phyloP scores from a whole-genome alignment of 2,329 filamentous ascomycete genomes.

The Fusarium torreyae region DNA sequence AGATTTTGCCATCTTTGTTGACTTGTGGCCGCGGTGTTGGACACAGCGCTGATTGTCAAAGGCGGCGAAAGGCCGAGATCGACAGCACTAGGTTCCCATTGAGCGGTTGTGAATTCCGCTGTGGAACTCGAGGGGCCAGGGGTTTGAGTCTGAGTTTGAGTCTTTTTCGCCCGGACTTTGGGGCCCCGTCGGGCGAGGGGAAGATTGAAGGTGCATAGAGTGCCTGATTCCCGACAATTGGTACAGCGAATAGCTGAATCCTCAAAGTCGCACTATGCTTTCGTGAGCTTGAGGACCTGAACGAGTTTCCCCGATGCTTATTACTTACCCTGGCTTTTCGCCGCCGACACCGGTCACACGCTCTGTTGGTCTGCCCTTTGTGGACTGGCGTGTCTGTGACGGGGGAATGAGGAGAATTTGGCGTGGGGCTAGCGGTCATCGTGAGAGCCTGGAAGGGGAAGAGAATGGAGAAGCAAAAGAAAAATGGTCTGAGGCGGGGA shows the following conservation, averaged over 20 bases:
- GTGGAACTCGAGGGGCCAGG: slow-evolving; percentile 19
- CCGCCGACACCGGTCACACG: slow-evolving; percentile 56
- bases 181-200: slow-evolving; percentile 58
- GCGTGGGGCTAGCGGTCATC: slow-evolving; percentile 37
- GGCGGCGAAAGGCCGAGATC: slow-evolving; percentile 47
- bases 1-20: slow-evolving; percentile 52
- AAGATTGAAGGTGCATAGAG: slow-evolving; percentile 57
- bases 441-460: background rate
- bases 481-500: slow-evolving; percentile 27
- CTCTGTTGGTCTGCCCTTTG: slow-evolving; percentile 48
- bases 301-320: slow-evolving; percentile 28
- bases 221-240: slow-evolving; percentile 53
- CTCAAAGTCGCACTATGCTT: slow-evolving; percentile 50
- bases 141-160: background rate
- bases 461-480: slow-evolving; percentile 2
- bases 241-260: slow-evolving; percentile 48
- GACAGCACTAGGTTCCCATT: slow-evolving; percentile 42
- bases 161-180: slow-evolving; percentile 46
- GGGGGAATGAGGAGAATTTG: slow-evolving; percentile 38
- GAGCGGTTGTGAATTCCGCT: slow-evolving; percentile 38
- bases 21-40: slow-evolving; percentile 13
- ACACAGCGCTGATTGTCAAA: slow-evolving; percentile 36
- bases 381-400: slow-evolving; percentile 27
- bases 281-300: background rate
- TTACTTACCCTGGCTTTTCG: slow-evolving; percentile 55